A percentile compares a stretch with the other conserved stretches of the same genome.
Conservation (phyloP, 2,329 filamentous ascomycete species). For the Aspergillus luchuensis region DNA sequence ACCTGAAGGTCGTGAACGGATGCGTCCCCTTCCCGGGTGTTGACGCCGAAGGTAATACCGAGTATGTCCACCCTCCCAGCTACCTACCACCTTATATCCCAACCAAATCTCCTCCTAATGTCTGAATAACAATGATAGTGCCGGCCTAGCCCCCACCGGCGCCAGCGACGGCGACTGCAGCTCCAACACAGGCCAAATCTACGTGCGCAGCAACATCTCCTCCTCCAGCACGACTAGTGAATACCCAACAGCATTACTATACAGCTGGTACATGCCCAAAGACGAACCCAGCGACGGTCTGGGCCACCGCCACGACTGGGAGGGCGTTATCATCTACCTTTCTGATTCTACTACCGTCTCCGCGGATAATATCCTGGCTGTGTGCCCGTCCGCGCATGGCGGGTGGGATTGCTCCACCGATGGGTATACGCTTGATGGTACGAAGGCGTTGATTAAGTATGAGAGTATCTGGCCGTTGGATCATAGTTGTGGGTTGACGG, state of each 20-base stretch:
- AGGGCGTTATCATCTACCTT: slow-evolving; percentile 58
- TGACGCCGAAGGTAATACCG: slow-evolving; percentile 58
- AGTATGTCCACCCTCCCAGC: slow-evolving; percentile 39
- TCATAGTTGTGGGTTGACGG: slow-evolving; percentile 49
- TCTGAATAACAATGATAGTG: slow-evolving; percentile 32
- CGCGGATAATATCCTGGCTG: slow-evolving; percentile 48
- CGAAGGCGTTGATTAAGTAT: slow-evolving; percentile 52
- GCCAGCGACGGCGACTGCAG: slow-evolving; percentile 43
- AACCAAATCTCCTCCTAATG: too few relatives aligned
- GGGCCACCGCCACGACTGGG: slow-evolving; percentile 60
- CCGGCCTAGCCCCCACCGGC: slow-evolving; percentile 48
- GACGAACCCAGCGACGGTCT: slow-evolving; percentile 48
- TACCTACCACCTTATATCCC: too few relatives aligned
- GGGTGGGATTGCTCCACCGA: slow-evolving; percentile 49
- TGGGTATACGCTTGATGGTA: slow-evolving; percentile 45
- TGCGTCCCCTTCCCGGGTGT: slow-evolving; percentile 67
- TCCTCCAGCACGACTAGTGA: background rate
- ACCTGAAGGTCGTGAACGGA: slow-evolving; percentile 58
- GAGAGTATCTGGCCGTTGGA: slow-evolving; percentile 52
- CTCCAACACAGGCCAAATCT: slow-evolving; percentile 54
- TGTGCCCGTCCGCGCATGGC: slow-evolving; percentile 57
- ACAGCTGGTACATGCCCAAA: slow-evolving; percentile 56
- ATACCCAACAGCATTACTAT: slow-evolving; percentile 52
- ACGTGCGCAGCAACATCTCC: slow-evolving; percentile 42
- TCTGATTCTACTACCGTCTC: slow-evolving; percentile 37